Evolutionary conservation across 139 green algal species (phyloP), one percentile per base, ranked within the genome.

Genomic region (Eudorina sp.): DNA sequence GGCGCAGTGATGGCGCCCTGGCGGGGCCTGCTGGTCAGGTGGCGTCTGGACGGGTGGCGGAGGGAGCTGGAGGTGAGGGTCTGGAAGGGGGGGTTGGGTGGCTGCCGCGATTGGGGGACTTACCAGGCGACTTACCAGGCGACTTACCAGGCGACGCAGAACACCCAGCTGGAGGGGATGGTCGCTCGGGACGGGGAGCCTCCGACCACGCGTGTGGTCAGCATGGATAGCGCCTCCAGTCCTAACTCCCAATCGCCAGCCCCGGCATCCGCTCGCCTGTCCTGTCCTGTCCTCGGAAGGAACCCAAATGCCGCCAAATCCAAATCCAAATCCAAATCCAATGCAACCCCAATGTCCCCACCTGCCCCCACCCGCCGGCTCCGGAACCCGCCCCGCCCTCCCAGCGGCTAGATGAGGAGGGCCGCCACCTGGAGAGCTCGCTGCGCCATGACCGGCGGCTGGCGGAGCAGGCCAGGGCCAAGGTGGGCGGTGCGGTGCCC

Each of bases 1-100:
- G n/a, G n/a, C n/a, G 36, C 53, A 36, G 77, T 34, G 40, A 1
- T 85, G 40, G 78, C 55, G 9, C 78, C 55, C 40, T 72, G 55
- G 58, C 55, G 78, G 38, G 38, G 8, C 23, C 1, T 75, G 13
- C 60, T 60, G 40, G 58, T 85, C 18, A 23, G 40, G 40, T 74
- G 40, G 80, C 80, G 60, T 40, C 80, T 86, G 60, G 60, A 55
- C 21, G 43, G 60, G 8, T 86, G 80, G 80, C 80, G 43, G 34
- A 41, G 43, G 60, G 60, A 86, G 62, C 80, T 86, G 11, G 21
- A 86, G 80, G 80, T 86, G 13, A 18, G 74, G 58, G 58, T 14
- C 58, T 29, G 58, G 58, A 68, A 21, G 58, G 21, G 23, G 16
- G 23, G 51, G 51, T 58, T 58, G 51, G 51, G 51, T 13, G n/a